These are phyloP conservation scores for Strigomonas culicis DNA, from an alignment of 208 protist species.

Conservation along the genomic window DNA sequence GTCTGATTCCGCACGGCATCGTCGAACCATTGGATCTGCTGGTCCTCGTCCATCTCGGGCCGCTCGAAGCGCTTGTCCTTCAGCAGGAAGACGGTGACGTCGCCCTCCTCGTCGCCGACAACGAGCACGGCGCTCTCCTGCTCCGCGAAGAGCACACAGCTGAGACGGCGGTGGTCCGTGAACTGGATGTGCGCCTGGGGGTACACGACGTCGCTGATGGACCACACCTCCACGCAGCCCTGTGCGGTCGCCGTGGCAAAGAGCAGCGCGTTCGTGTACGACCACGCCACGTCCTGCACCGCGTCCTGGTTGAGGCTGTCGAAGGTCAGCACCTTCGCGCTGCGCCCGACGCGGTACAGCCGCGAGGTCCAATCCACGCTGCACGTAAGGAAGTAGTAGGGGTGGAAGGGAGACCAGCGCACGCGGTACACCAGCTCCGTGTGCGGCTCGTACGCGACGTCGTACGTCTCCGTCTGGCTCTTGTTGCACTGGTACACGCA, in stretches of 20 bases:
- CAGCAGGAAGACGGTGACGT: conserved; percentile 79
- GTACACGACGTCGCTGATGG: conserved; percentile 66
- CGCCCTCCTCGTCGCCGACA: conserved; percentile 87
- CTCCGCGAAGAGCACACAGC: conserved; percentile 80
- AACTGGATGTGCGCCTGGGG: conserved; percentile 60
- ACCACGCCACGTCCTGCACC: conserved; percentile 94
- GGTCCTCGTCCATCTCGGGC: conserved; percentile 60
- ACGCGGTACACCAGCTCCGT: conserved; percentile 93
- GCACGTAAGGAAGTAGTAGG: conserved; percentile 91
- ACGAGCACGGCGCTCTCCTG: conserved; percentile 83
- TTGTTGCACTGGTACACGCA: conserved; percentile 95
- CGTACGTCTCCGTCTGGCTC: conserved; percentile 95
- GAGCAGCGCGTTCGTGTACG: conserved; percentile 77
- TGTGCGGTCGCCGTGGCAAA: conserved; percentile 93
- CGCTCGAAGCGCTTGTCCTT: conserved; percentile 33
- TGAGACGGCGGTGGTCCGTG: conserved; percentile 71
- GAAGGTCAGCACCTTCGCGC: conserved; percentile 65
- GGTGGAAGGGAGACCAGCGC: conserved; percentile 91
- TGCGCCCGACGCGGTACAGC: conserved; percentile 85
- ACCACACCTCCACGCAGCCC: conserved; percentile 83
- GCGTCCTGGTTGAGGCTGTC: conserved; percentile 82
- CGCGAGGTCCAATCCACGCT: conserved; percentile 96
- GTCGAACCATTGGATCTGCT: conserved; percentile 75
- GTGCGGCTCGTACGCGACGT: conserved; percentile 92
- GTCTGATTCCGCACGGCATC: conserved; percentile 67